These are phyloP conservation scores for Craspedostauros australis DNA, from an alignment of 108 stramenopile genomes.

Conservation along the genomic window DNA sequence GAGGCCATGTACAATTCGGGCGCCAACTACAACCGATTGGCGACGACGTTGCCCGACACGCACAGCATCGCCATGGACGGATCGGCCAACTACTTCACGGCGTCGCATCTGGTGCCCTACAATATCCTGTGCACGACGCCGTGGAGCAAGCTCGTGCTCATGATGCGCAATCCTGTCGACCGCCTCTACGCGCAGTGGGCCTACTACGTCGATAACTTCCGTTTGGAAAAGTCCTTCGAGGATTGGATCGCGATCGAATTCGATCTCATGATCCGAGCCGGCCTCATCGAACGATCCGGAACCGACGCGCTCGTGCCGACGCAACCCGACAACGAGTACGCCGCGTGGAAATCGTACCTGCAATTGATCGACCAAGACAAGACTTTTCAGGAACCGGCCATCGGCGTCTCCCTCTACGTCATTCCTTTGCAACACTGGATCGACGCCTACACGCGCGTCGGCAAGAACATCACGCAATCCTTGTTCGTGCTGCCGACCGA, in stretches of 20 bases:
- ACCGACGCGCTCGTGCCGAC: no score
- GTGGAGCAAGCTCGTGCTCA: conserved; percentile 24
- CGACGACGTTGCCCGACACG: not conserved
- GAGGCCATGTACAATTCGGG: not conserved
- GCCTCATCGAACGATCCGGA: no score
- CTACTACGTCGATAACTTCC: conserved; percentile 2
- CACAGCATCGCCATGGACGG: conserved; percentile 23
- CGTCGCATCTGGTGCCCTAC: conserved; percentile 10
- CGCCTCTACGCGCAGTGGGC: conserved; percentile 30
- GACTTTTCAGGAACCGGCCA: no score
- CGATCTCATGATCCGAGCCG: conserved; percentile 6
- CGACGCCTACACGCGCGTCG: conserved; percentile 10
- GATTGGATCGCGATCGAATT: conserved; percentile 30
- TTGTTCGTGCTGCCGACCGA: conserved; percentile 12
- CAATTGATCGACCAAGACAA: no score
- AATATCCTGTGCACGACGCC: conserved; percentile 23
- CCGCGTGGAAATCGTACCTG: no score
- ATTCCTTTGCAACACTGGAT: conserved; percentile 22
- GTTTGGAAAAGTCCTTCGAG: conserved; percentile 7
- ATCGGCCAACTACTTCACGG: conserved; percentile 22
- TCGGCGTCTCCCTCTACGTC: conserved; percentile 23
- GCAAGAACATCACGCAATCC: conserved; percentile 17
- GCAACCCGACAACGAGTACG: no score
- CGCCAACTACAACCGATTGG: not conserved
- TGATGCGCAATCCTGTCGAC: conserved; percentile 31